Conservation (phyloP, 768 basidiomycete species). For the Cystobasidium ongulense region DNA sequence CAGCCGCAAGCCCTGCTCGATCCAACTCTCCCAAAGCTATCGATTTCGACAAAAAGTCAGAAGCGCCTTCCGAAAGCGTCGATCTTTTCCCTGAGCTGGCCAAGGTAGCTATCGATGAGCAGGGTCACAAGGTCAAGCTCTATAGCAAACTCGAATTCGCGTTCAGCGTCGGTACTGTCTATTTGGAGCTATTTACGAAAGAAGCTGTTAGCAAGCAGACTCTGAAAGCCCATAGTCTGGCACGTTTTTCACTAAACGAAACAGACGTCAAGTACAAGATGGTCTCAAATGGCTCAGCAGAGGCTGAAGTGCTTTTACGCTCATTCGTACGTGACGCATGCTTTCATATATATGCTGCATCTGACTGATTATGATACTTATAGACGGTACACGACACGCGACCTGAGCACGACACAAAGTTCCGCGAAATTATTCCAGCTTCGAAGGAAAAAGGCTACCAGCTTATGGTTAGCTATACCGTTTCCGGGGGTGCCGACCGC, state of each 20-base stretch:
- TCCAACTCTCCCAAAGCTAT: slow-evolving; percentile 7
- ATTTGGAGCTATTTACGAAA: slow-evolving; percentile 75
- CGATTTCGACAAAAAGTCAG: background rate
- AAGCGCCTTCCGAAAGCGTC: slow-evolving; percentile 36
- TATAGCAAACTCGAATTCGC: slow-evolving; percentile 68
- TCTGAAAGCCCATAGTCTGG: slow-evolving; percentile 71
- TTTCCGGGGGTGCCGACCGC: slow-evolving; percentile 55
- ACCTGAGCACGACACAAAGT: slow-evolving; percentile 63
- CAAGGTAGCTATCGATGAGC: slow-evolving; percentile 37
- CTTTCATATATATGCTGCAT: too few species aligned
- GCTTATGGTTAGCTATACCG: slow-evolving; percentile 84
- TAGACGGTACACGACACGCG: slow-evolving; percentile 70
- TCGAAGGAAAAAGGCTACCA: slow-evolving; percentile 76
- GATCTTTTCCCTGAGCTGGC: slow-evolving; percentile 48
- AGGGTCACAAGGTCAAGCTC: slow-evolving; percentile 46
- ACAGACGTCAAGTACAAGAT: slow-evolving; percentile 71
- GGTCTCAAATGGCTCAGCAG: slow-evolving; percentile 70
- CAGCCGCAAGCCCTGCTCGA: slow-evolving; percentile 23
- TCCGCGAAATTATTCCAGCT: slow-evolving; percentile 90
- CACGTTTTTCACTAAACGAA: slow-evolving; percentile 71
- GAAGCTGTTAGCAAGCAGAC: slow-evolving; percentile 54
- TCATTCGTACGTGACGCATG: slow-evolving; percentile 61
- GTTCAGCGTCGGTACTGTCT: slow-evolving; percentile 62
- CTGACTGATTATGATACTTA: too few species aligned
- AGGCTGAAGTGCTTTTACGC: slow-evolving; percentile 76